Percentiles rank a stretch among this genome's conserved stretches.
These are phyloP conservation scores for Corchorus capsularis DNA, from an alignment of 345 rosid genomes.

Conservation along the genomic window DNA sequence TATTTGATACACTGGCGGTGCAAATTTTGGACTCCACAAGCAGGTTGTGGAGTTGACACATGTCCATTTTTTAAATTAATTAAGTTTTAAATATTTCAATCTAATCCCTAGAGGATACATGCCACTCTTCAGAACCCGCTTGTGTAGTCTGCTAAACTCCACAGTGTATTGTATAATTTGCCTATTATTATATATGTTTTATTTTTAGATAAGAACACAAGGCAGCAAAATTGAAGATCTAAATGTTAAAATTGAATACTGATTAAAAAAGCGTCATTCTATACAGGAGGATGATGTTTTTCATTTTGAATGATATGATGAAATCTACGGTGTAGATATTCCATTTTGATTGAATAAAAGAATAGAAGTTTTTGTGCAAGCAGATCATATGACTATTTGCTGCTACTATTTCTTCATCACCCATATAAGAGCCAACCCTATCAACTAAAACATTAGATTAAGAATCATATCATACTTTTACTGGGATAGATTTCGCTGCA, in stretches of 20 bases:
- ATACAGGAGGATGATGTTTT: constrained; percentile 19
- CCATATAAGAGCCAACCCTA: not conserved
- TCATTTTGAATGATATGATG: not conserved
- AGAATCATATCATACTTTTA: constrained; percentile 30
- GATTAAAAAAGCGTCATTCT: constrained; percentile 15
- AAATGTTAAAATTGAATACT: constrained; percentile 1
- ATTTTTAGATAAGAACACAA: not conserved
- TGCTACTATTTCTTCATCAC: not conserved
- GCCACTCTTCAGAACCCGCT: too few relatives aligned
- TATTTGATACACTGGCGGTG: too few relatives aligned
- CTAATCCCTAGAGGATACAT: too few relatives aligned
- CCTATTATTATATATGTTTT: too few relatives aligned
- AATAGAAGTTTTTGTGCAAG: constrained; percentile 2
- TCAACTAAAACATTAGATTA: not conserved
- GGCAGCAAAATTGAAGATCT: not conserved
- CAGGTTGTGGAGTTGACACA: too few relatives aligned
- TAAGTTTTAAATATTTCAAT: too few relatives aligned
- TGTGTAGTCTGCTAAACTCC: too few relatives aligned
- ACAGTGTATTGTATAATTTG: too few relatives aligned
- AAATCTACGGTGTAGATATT: constrained; percentile 1
- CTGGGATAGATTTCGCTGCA: constrained; percentile 57
- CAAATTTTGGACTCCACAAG: too few relatives aligned
- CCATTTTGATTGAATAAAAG: constrained; percentile 15
- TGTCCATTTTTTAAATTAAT: too few relatives aligned
- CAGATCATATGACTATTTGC: not conserved